phyloP scores from a whole-genome alignment of 257 asterid species.

The Solanum chaucha region DNA sequence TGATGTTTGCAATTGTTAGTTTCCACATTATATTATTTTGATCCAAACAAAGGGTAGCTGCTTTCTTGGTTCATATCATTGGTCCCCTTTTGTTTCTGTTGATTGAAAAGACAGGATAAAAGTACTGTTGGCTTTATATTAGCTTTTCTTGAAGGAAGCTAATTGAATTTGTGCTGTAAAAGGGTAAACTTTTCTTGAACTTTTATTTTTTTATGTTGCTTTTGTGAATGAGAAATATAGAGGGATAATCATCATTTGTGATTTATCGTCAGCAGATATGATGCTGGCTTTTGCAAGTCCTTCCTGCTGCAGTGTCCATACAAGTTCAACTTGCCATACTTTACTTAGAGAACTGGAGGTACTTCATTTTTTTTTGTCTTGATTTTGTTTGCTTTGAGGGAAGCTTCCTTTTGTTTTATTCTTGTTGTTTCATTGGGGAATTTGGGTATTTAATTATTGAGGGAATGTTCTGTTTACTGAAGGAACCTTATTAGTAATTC shows the following conservation, averaged over 20 bases:
- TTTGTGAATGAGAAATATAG: neutral
- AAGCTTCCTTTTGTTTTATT: neutral
- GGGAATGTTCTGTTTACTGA: neutral
- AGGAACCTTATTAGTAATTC: neutral
- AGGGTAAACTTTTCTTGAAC: neutral
- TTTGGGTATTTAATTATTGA: neutral
- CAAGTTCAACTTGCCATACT: neutral
- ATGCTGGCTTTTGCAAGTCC: neutral
- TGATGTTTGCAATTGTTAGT: neutral
- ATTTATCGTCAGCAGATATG: neutral
- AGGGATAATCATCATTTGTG: neutral
- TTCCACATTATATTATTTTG: neutral
- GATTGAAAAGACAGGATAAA: neutral
- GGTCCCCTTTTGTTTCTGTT: neutral
- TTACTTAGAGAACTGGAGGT: conserved; percentile 5
- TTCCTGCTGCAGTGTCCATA: neutral
- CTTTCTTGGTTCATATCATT: neutral
- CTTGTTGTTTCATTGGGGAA: neutral
- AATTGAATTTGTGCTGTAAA: neutral
- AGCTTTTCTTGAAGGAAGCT: neutral
- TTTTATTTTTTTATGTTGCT: neutral
- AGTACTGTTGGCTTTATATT: neutral
- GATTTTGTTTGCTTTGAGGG: neutral
- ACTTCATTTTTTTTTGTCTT: neutral
- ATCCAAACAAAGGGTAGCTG: neutral